Base-by-base conservation (phyloP, 441 rosid genomes). In the Biscutella laevigata region DNA sequence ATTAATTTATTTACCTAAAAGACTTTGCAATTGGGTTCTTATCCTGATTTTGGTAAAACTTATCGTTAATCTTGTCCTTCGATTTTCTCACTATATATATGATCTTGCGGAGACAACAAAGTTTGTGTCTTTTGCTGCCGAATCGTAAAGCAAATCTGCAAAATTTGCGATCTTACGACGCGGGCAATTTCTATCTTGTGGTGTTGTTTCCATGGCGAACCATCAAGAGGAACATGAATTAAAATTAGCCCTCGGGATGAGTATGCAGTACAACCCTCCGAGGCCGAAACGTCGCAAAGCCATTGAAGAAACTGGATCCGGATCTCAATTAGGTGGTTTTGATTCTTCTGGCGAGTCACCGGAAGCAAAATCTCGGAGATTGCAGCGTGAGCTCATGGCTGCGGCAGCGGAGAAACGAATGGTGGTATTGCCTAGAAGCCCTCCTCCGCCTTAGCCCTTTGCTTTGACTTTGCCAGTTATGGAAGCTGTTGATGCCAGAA, bases 401-500 rank as follows among this genome's bases (percentile, higher is more conserved):
- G 81, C 98, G 2, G 98, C 96, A 1, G 98, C 98, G 2, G 96
- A 92, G 91, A 92, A 88, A 71, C 74, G 98, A 61, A 71, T 88
- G 74, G 57, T 66, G 39, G 72, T 15, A 2, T 28, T 61, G 17
- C 53, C 77, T 13, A 77, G 63, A 57, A 36, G 38, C 24, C 58
- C 37, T 59, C 52, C 43, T 59, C 62, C 39, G n/a, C 36, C 30
- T 41, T 58, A 11, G 67, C 72, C 38, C 34, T 67, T 13, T 48
- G 43, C 53, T 57, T 62, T 5, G 57, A 44, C 64, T 21, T 37
- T 43, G 17, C 67, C 77, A 22, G 40, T 66, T 3, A 70, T 52
- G 58, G 57, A n/a, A n/a, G n/a, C n/a, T n/a, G n/a, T n/a, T n/a
- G n/a, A n/a, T n/a, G n/a, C n/a, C n/a, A n/a, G n/a, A n/a, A n/a